phyloP scores from a whole-genome alignment of 345 rosid genomes.

The Anacardium occidentale region DNA sequence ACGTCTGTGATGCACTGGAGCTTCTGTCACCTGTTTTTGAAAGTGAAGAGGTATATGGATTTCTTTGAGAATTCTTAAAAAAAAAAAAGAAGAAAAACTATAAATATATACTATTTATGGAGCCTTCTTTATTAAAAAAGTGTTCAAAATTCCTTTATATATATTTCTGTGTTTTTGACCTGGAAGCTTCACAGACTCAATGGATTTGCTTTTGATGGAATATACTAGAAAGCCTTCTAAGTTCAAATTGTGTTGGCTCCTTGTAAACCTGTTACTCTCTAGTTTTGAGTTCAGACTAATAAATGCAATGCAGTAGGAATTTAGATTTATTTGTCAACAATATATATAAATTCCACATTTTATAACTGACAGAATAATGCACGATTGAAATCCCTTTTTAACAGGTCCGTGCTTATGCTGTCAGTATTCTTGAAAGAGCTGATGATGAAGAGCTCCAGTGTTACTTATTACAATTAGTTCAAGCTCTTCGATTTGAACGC shows the following conservation, averaged over 20 bases:
- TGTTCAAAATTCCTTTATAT: not conserved
- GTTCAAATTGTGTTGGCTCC: too few species aligned
- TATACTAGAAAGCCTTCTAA: too few species aligned
- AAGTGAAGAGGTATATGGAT: constrained; percentile 78
- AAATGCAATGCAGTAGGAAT: not conserved
- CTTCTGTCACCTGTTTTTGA: constrained; percentile 92
- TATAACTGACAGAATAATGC: constrained; percentile 13
- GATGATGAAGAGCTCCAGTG: constrained; percentile 99
- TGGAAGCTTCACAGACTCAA: too few species aligned
- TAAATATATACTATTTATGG: not conserved
- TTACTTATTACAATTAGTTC: constrained; percentile 96
- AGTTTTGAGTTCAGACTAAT: too few species aligned
- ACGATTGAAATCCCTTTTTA: constrained; percentile 22
- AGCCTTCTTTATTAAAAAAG: not conserved
- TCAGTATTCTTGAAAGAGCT: constrained; percentile 94
- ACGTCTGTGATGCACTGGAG: constrained; percentile 92
- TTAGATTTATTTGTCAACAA: too few species aligned
- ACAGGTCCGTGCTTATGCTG: constrained; percentile 99
- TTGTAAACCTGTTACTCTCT: too few species aligned
- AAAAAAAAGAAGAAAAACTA: too few species aligned
- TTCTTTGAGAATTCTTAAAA: constrained; percentile 14
- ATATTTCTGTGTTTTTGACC: not conserved
- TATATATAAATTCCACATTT: not conserved
- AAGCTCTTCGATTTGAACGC: constrained; percentile 98
- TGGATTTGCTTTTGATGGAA: too few species aligned